Base-by-base conservation (phyloP, 2,329 filamentous ascomycete genomes). In the Fonsecaea multimorphosa region DNA sequence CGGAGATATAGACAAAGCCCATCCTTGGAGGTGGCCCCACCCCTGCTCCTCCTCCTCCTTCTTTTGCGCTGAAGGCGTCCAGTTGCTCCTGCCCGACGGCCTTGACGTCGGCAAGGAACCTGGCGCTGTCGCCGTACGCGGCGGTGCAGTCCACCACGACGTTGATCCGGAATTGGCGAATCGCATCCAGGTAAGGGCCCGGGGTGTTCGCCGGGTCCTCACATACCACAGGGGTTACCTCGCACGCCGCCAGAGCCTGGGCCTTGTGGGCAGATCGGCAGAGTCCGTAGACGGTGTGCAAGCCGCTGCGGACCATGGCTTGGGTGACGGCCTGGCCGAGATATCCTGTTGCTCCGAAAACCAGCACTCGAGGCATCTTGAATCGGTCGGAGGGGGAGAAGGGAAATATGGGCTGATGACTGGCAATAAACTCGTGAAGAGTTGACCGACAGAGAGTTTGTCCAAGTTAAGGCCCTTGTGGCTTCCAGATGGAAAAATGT, bases 171-270 rank as follows among this genome's bases (percentile, higher is more conserved):
- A n/a, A 54, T 5, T 14, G 24, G 3, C 29, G 51, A 16, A 54
- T 7, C 7, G 51, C 29, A 14, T 12, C 3, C 29, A 54, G 51
- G 11, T 27, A 54, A 6, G 51, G 7, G 7, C 27, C 51, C 8
- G 51, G 51, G 16, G 22, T n/a, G 16, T 54, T 54, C 16, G 24
- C 51, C 29, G 51, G 51, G 51, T 54, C 51, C 29, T 54, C 51
- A 14, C 22, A 54, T 2, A 54, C 27, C 24, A 54, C 51, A 2
- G 24, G 51, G 3, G 16, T n/a, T 11, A 54, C 24, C 27, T 54
- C 51, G 24, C 14, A n/a, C 22, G 51, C 24, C 1, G 51, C 24
- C 22, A 54, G 29, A 16, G 16, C 14, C 32, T 54, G 22, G 7
- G 51, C 51, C 24, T 32, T 54, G 22, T 2, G 16, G 29, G 51